Evolutionary conservation across 305 asterid genomes (phyloP).

Genomic region (Fraxinus latifolia): DNA sequence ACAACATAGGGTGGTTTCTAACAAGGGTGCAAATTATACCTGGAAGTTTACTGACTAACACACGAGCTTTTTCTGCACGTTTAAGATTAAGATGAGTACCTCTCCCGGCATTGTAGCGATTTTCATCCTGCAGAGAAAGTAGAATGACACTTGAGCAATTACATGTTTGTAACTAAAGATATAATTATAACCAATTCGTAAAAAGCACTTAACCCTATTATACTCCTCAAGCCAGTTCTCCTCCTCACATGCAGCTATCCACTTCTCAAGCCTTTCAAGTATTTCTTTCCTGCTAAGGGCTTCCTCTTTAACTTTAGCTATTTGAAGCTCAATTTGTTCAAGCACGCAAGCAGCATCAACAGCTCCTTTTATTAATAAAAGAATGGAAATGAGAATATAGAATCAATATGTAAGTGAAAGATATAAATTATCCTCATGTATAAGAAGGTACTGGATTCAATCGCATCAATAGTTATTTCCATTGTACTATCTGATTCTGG

Average conservation of each 20-base stretch:
- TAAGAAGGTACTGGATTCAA: slow-evolving; percentile 43
- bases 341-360: slow-evolving; percentile 43
- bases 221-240: slow-evolving; percentile 62
- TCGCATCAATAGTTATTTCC: slow-evolving; percentile 43
- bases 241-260: slow-evolving; percentile 53
- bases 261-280: slow-evolving; percentile 53
- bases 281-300: slow-evolving; percentile 50
- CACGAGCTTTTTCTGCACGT: slow-evolving; percentile 9
- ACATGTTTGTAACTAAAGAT: not conserved
- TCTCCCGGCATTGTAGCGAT: not conserved
- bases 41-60: not conserved
- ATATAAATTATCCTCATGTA: not conserved
- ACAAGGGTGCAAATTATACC: not conserved
- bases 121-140: not conserved
- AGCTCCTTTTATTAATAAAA: slow-evolving; percentile 30
- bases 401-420: not conserved
- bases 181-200: too few relatives aligned
- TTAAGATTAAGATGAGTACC: not conserved
- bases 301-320: slow-evolving; percentile 47
- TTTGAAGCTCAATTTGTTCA: slow-evolving; percentile 45
- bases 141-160: not conserved
- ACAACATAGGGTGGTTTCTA: not conserved
- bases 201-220: slow-evolving; percentile 33
- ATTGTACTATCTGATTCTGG: slow-evolving; percentile 40
- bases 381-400: not conserved